Conservation (phyloP, 768 basidiomycete species). For the Fomitopsis pulvina region DNA sequence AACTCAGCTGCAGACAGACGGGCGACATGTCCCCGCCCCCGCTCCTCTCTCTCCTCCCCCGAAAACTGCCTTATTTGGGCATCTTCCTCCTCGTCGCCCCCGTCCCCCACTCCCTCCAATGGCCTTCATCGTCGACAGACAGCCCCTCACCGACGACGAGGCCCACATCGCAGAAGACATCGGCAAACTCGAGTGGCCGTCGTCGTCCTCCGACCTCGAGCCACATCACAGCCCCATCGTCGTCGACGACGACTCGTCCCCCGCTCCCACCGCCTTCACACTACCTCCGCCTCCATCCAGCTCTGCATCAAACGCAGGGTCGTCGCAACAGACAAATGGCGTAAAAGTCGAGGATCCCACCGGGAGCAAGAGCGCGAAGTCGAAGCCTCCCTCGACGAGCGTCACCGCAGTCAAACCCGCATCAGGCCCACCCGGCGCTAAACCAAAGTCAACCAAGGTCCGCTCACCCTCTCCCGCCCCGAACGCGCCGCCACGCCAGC, state of each 20-base stretch:
- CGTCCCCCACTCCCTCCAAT: not conserved
- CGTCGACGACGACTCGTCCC: slow-evolving; percentile 12
- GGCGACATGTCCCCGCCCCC: not conserved
- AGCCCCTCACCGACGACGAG: slow-evolving; percentile 8
- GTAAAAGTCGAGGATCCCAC: slow-evolving; percentile 1
- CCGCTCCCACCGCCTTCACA: slow-evolving; percentile 6
- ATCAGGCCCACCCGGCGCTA: slow-evolving; percentile 22
- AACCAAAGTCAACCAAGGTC: slow-evolving; percentile 42
- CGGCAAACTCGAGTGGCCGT: slow-evolving; percentile 12
- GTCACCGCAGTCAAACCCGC: slow-evolving; percentile 24
- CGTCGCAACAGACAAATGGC: slow-evolving; percentile 9
- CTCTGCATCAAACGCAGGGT: not conserved
- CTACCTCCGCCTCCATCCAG: not conserved
- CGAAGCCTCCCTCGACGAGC: slow-evolving; percentile 18
- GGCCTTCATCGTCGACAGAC: slow-evolving; percentile 1
- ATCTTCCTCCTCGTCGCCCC: slow-evolving; percentile 18
- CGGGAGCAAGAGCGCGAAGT: slow-evolving; percentile 14
- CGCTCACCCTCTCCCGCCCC: slow-evolving; percentile 57
- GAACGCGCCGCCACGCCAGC: slow-evolving; percentile 36
- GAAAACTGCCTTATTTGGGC: slow-evolving; percentile 24
- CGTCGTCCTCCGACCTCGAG: slow-evolving; percentile 14
- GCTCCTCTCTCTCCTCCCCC: slow-evolving; percentile 19
- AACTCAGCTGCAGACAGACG: slow-evolving; percentile 6
- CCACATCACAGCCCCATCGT: slow-evolving; percentile 16
- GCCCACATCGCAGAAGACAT: slow-evolving; percentile 12